phyloP scores from a whole-genome alignment of 163 green algal species.

The Trebouxia gelatinosa region DNA sequence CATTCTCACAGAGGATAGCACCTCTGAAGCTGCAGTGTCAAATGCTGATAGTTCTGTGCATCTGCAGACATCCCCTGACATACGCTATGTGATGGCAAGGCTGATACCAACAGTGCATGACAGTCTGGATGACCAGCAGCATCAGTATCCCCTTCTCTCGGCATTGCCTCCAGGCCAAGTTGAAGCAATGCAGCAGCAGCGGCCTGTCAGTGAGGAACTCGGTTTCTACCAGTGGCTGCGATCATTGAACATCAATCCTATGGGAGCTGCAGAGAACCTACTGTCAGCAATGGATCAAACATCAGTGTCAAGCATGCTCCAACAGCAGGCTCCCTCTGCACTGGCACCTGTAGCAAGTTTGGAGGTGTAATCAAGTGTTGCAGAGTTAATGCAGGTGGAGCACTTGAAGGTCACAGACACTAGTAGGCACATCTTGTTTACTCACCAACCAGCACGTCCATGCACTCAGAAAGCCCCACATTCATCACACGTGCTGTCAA shows the following conservation, averaged over 20 bases:
- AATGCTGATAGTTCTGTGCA: too few species aligned
- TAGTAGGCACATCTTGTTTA: too few species aligned
- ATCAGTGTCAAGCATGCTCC: too few species aligned
- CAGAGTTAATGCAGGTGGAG: not conserved
- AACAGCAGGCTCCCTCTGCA: too few species aligned
- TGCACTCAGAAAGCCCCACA: too few species aligned
- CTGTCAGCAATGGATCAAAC: conserved; percentile 5
- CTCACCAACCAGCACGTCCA: too few species aligned
- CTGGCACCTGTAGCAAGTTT: too few species aligned
- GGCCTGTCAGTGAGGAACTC: conserved; percentile 30
- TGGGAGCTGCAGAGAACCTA: conserved; percentile 1
- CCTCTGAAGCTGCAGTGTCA: not conserved
- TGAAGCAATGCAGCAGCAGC: not conserved
- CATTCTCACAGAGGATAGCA: not conserved
- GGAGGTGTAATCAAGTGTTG: too few species aligned
- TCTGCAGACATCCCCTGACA: conserved; percentile 42
- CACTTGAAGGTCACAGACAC: too few species aligned
- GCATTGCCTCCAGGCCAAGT: not conserved
- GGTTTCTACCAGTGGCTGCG: conserved; percentile 32
- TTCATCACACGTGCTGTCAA: too few species aligned
- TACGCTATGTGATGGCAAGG: conserved; percentile 42
- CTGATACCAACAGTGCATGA: conserved; percentile 46
- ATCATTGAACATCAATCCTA: not conserved
- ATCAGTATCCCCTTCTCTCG: conserved; percentile 25
- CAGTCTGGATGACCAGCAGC: conserved; percentile 37